Evolutionary conservation across 1,139 yeast genomes (phyloP), one percentile per base, ranked within the genome.

Genomic region (Magnusiomyces suaveolens): DNA sequence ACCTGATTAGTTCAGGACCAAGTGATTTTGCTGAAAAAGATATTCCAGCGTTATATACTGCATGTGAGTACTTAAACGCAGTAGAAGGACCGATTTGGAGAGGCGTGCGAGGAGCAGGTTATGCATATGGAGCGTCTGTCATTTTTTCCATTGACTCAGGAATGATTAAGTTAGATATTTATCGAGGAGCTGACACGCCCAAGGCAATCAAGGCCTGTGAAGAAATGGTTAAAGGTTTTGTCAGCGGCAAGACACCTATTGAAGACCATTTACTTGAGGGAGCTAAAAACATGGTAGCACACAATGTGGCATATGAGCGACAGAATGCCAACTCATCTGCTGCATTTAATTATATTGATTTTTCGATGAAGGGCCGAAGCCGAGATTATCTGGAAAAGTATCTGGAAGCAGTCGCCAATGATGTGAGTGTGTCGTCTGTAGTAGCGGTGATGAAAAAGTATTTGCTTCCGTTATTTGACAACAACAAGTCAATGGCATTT

Each of bases 1-100:
- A 78, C 33, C 68, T 87, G 0, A 71, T 82, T 8, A 77, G 95
- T 0, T 73, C 74, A 14, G 80, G 86, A 16, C 88, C 94, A 1
- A 73, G 79, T 12, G 81, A 82, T 59, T 87, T 83, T 64, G 68
- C 75, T 32, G 77, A 84, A 55, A 77, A 78, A 18, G 97, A 90
- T 63, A 74, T 83, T 44, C 82, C 86, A 53, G 83, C 83, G 29
- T 76, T 92, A 50, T 78, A 84, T 0, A 75, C 92, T 23, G 88
- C 92, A 6, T 77, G 85, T 12, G 90, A 86, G 56, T 86, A 83
- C 64, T 74, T 94, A 57, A 84, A 84, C 61, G 86, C 90, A 32
- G 88, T 88, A 25, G 99, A 94, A 69, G 99, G 99, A 1, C 97
- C 98, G 43, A 84, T 92, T 61, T 92, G 98, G 97, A 80, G 89